A percentile compares a stretch with the other conserved stretches of the same genome.
These are phyloP conservation scores for Trichoderma sp. DNA, from an alignment of 2,329 filamentous ascomycete genomes.

Conservation along the genomic window DNA sequence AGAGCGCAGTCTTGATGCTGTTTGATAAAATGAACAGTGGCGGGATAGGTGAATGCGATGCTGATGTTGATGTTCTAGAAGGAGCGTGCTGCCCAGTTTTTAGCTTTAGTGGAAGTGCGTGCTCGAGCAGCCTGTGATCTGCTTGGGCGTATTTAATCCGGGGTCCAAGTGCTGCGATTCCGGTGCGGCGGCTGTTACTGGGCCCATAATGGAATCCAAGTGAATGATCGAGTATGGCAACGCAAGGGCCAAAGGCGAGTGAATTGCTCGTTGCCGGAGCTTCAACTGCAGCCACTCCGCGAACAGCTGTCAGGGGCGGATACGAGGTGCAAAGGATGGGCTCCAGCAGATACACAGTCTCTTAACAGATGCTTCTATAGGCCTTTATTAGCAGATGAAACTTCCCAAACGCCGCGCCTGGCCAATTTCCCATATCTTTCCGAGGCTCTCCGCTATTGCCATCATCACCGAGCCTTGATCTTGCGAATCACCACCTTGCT, in stretches of 20 bases:
- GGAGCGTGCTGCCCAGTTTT: background rate
- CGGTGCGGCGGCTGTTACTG: background rate
- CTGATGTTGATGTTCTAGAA: background rate
- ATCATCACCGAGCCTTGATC: conserved; percentile 49
- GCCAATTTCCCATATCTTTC: background rate
- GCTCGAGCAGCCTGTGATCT: conserved; percentile 1
- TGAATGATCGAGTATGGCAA: conserved; percentile 14
- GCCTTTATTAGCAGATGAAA: background rate
- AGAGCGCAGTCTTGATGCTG: background rate
- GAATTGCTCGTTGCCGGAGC: background rate
- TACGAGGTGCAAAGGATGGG: background rate
- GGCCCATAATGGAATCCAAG: conserved; percentile 7
- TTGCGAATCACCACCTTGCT: conserved; percentile 75
- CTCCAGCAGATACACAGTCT: background rate
- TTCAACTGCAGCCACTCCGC: background rate
- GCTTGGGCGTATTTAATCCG: conserved; percentile 11
- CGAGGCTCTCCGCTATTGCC: conserved; percentile 27
- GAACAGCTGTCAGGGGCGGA: conserved; percentile 4
- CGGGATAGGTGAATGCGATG: background rate
- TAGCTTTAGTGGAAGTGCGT: background rate
- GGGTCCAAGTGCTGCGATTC: background rate
- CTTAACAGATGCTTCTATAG: background rate
- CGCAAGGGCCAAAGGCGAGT: background rate
- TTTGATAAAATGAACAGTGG: background rate
- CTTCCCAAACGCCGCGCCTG: background rate